Evolutionary conservation across 768 basidiomycete species (phyloP).

Genomic region (Kwoniella pini): DNA sequence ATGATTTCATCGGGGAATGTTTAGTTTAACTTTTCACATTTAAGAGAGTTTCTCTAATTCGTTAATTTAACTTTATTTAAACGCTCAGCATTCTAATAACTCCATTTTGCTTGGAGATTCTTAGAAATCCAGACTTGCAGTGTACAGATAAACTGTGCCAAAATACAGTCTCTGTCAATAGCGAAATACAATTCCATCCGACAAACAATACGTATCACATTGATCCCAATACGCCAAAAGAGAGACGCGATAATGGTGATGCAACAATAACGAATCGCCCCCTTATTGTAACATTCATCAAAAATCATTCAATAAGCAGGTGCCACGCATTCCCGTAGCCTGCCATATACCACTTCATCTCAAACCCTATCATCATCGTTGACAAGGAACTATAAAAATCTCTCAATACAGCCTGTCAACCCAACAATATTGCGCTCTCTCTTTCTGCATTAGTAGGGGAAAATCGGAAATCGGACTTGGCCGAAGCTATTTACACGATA

Average conservation of each 20-base stretch:
- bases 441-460: background rate
- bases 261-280: constrained; percentile 10
- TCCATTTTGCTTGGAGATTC: too few species aligned
- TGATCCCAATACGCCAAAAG: background rate
- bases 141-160: too few species aligned
- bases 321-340: constrained; percentile 5
- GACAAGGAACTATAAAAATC: too few species aligned
- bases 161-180: too few species aligned
- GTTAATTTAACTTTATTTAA: too few species aligned
- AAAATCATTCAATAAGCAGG: background rate
- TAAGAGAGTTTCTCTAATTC: too few species aligned
- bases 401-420: background rate
- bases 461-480: background rate
- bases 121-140: too few species aligned
- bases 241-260: constrained; percentile 7
- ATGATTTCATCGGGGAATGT: too few species aligned
- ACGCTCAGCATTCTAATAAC: too few species aligned
- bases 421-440: background rate
- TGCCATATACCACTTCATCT: background rate
- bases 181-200: constrained; percentile 1
- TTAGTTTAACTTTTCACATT: too few species aligned
- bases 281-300: background rate
- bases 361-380: too few species aligned
- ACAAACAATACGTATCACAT: background rate
- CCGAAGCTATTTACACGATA: background rate